Evolutionary conservation across 2,329 filamentous ascomycete genomes (phyloP).

Genomic region (Byssochlamys sp.): DNA sequence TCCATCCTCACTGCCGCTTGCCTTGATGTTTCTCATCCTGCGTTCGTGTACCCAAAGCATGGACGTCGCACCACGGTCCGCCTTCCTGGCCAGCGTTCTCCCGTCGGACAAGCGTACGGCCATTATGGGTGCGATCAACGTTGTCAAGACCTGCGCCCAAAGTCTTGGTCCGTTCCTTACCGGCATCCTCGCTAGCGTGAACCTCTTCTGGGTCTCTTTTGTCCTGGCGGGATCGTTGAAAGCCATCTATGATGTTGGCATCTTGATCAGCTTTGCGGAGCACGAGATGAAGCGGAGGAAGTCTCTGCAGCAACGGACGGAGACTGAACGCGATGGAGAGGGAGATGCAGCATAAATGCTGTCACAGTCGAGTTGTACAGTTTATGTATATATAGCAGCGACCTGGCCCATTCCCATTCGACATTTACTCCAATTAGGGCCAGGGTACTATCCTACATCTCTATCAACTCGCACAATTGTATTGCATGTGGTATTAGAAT

Average conservation of each 20-base stretch:
- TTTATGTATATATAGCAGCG: background rate
- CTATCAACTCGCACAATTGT: too few species aligned
- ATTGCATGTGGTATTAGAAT: too few species aligned
- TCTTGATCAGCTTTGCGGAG: conserved; percentile 43
- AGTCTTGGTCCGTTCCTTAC: conserved; percentile 55
- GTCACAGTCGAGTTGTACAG: background rate
- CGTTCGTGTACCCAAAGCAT: conserved; percentile 56
- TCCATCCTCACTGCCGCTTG: conserved; percentile 43
- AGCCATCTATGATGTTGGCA: conserved; percentile 50
- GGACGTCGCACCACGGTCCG: conserved; percentile 61
- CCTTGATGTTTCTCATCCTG: conserved; percentile 52
- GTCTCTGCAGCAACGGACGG: background rate
- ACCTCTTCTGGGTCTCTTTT: conserved; percentile 55
- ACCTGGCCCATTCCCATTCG: background rate
- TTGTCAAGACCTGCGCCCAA: conserved; percentile 56
- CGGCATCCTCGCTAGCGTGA: conserved; percentile 49
- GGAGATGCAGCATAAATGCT: background rate
- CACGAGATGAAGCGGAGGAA: conserved; percentile 11
- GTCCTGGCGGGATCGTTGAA: conserved; percentile 55
- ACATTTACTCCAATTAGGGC: too few species aligned
- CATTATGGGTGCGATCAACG: conserved; percentile 61
- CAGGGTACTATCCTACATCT: too few species aligned
- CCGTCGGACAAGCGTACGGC: conserved; percentile 58
- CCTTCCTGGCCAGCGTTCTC: conserved; percentile 59
- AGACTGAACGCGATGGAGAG: background rate